Percentiles rank a stretch among this genome's conserved stretches.
Conservation (phyloP, 2,329 filamentous ascomycete species). For the Fusarium fracticaudum region DNA sequence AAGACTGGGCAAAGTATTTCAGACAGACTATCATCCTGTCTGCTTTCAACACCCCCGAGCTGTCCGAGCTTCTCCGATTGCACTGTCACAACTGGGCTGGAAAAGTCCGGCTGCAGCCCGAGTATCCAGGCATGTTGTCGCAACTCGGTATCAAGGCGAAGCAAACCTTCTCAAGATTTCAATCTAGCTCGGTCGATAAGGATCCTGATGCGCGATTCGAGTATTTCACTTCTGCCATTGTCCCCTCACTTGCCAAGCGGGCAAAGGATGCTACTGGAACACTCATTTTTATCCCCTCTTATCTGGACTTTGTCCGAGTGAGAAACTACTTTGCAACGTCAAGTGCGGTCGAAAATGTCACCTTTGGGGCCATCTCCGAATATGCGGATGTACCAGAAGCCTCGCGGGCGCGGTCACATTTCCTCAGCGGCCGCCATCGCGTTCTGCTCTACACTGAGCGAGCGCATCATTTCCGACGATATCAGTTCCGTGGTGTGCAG, state of each 20-base stretch:
- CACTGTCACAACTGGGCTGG: slow-evolving; percentile 85
- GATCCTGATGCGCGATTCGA: slow-evolving; percentile 92
- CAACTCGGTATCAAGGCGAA: slow-evolving; percentile 76
- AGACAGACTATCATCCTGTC: slow-evolving; percentile 87
- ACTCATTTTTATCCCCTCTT: slow-evolving; percentile 89
- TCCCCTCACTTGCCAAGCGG: slow-evolving; percentile 78
- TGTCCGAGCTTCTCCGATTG: slow-evolving; percentile 80
- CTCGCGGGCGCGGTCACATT: slow-evolving; percentile 86
- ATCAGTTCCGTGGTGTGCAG: slow-evolving; percentile 81
- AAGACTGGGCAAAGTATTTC: slow-evolving; percentile 80
- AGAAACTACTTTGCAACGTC: slow-evolving; percentile 90
- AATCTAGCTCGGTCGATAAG: slow-evolving; percentile 71
- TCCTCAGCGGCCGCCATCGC: slow-evolving; percentile 82
- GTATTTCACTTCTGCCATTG: slow-evolving; percentile 84
- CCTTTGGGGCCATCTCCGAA: slow-evolving; percentile 84
- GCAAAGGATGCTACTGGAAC: slow-evolving; percentile 73
- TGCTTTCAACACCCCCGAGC: slow-evolving; percentile 87
- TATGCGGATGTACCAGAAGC: slow-evolving; percentile 84
- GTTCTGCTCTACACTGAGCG: slow-evolving; percentile 92
- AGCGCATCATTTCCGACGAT: slow-evolving; percentile 96
- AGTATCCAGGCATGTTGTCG: slow-evolving; percentile 77
- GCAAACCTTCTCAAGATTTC: slow-evolving; percentile 92
- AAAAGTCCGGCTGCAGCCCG: slow-evolving; percentile 76
- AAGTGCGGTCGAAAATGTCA: slow-evolving; percentile 59
- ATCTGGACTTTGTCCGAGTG: slow-evolving; percentile 93